Conservation (phyloP, 129 eudicot species). For the Escallonia herrerae region DNA sequence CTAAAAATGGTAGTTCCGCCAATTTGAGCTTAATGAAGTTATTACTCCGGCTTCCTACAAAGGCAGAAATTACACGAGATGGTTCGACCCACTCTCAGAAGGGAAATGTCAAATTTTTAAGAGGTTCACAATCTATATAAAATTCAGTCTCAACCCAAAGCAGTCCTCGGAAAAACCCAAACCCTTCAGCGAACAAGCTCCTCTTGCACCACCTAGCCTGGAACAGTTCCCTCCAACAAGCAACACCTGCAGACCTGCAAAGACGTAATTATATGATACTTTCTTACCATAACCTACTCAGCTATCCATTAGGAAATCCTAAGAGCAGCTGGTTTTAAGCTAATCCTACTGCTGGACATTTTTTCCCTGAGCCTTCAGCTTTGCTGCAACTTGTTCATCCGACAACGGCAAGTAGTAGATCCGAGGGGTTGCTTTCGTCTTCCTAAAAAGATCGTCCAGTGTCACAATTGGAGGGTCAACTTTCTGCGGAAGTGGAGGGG, state of each 20-base stretch:
- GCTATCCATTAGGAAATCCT: slow-evolving; percentile 28
- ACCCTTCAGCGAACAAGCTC: slow-evolving; percentile 35
- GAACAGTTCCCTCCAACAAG: slow-evolving; percentile 42
- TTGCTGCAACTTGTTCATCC: slow-evolving; percentile 77
- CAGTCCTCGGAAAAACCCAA: slow-evolving; percentile 20
- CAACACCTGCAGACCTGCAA: slow-evolving; percentile 87
- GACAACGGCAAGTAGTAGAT: slow-evolving; percentile 89
- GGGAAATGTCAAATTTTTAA: background rate
- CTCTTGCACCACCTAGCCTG: slow-evolving; percentile 26
- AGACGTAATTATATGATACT: slow-evolving; percentile 58
- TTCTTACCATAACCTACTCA: slow-evolving; percentile 48
- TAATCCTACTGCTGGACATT: slow-evolving; percentile 35
- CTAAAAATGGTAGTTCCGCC: too few relatives aligned
- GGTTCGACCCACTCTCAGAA: slow-evolving; percentile 1
- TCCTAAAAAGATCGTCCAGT: slow-evolving; percentile 83
- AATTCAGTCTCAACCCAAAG: slow-evolving; percentile 23
- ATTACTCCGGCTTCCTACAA: too few relatives aligned
- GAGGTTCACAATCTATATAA: slow-evolving; percentile 1
- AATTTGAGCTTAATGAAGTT: too few relatives aligned
- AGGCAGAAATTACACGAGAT: background rate
- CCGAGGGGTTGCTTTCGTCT: slow-evolving; percentile 86
- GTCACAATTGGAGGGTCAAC: slow-evolving; percentile 75
- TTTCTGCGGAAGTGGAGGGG: slow-evolving; percentile 56
- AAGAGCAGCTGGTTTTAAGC: slow-evolving; percentile 20
- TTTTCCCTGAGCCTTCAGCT: slow-evolving; percentile 47